Conservation (phyloP, 2,329 filamentous ascomycete genomes). For the Alternaria dauci region DNA sequence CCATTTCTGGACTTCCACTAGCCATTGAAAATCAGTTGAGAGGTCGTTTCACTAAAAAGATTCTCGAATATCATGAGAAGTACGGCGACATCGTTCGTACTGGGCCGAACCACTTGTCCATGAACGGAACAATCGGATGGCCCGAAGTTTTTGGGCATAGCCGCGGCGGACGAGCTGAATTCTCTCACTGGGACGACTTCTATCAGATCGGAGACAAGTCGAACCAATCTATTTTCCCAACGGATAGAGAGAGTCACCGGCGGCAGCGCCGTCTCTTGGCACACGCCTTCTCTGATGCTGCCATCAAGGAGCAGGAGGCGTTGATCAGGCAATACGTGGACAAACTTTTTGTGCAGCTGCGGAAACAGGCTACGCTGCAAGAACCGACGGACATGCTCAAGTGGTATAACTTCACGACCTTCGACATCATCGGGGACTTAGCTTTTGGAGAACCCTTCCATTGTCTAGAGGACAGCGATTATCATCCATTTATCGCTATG, state of each 20-base stretch:
- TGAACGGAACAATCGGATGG: conserved; percentile 42
- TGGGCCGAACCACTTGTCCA: conserved; percentile 12
- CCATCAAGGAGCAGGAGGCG: conserved; percentile 46
- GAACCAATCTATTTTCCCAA: conserved; percentile 13
- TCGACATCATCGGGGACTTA: conserved; percentile 55
- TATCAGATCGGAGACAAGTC: conserved; percentile 5
- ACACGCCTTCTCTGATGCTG: conserved; percentile 49
- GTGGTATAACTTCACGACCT: conserved; percentile 51
- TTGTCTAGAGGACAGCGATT: conserved; percentile 40
- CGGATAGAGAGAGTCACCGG: conserved; percentile 32
- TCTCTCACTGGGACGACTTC: background rate
- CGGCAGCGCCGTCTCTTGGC: conserved; percentile 40
- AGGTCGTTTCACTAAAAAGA: conserved; percentile 1
- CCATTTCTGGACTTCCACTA: conserved; percentile 16
- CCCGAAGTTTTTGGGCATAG: conserved; percentile 48
- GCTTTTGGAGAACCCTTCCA: conserved; percentile 53
- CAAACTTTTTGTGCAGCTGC: conserved; percentile 9
- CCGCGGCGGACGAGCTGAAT: background rate
- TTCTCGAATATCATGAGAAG: conserved; percentile 9
- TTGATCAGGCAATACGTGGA: conserved; percentile 45
- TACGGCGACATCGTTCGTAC: conserved; percentile 20
- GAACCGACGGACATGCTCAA: conserved; percentile 3
- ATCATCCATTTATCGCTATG: conserved; percentile 44
- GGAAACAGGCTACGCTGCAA: background rate
- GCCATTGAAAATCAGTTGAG: background rate